Base-by-base conservation (phyloP, 129 eudicot genomes). In the Mikania micrantha region DNA sequence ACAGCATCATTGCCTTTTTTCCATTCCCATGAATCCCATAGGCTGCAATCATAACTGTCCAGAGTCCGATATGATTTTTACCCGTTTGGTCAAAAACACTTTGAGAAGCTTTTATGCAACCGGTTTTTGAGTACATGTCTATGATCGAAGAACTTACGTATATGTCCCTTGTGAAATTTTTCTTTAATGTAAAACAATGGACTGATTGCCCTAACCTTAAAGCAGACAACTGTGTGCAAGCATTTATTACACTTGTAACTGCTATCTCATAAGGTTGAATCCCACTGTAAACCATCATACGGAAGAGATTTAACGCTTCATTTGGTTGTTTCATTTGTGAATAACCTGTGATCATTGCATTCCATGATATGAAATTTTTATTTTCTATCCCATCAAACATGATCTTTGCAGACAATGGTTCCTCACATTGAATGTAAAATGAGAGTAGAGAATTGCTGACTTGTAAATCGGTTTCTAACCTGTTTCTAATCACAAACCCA, bases 121-220 rank as follows among this genome's bases (percentile, higher is more conserved):
- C 90, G 52, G 80, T 66, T 44, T 87, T 82, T 17, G 87, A 83
- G 36, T 87, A 87, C 95, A 87, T 81, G 79, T 87, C 85, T 70
- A 87, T 73, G 67, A 79, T 74, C 1, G 85, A 73, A 45, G 80
- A 79, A 57, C 22, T 32, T 24, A 87, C 76, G 31, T 53, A 76
- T 12, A 47, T 2, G 64, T 84, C 90, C 40, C 35, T 58, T 7
- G 41, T 63, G 47, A 87, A 76, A 70, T 57, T 4, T 41, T 77
- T 71, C 67, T 79, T 87, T 40, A 84, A 53, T 58, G 85, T 80
- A 69, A 66, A 87, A 66, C 82, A 79, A 21, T 84, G 95, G 25
- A 69, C 44, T 72, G 80, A 77, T 67, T 81, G 69, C 22, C 90
- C 95, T 10, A 79, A 71, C 67, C 77, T 67, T 67, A 84, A 54